Conservation (phyloP, 768 basidiomycete species). For the Tylopilus rubrobrunneus region DNA sequence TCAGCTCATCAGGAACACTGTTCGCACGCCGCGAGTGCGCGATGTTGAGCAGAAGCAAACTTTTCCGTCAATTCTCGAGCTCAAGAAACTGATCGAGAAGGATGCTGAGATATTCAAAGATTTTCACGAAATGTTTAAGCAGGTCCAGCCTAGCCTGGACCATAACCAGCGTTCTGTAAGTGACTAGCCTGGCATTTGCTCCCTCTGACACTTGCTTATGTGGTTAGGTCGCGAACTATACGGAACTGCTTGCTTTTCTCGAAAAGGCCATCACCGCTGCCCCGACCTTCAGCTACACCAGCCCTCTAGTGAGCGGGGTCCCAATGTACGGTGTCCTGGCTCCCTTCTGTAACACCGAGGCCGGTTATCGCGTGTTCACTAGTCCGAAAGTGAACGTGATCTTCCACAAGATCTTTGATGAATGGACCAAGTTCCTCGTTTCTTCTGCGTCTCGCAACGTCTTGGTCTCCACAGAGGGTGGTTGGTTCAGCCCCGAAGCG, state of each 20-base stretch:
- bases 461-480: slow-evolving; percentile 34
- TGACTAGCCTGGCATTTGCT: neutral
- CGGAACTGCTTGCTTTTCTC: slow-evolving; percentile 8
- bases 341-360: slow-evolving; percentile 21
- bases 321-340: slow-evolving; percentile 21
- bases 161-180: slow-evolving; percentile 4
- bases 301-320: slow-evolving; percentile 24
- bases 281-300: slow-evolving; percentile 9
- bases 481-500: slow-evolving; percentile 47
- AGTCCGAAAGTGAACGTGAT: slow-evolving; percentile 41
- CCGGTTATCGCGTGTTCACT: slow-evolving; percentile 21
- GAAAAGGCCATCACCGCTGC: slow-evolving; percentile 9
- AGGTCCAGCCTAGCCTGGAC: slow-evolving; percentile 1
- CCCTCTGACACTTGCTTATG: neutral
- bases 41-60: neutral
- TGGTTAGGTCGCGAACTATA: neutral
- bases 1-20: slow-evolving; percentile 17
- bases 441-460: slow-evolving; percentile 41
- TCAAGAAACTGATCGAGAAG: slow-evolving; percentile 23
- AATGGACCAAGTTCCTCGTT: slow-evolving; percentile 46
- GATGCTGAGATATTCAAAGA: slow-evolving; percentile 16
- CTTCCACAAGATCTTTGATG: slow-evolving; percentile 46
- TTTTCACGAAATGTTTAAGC: slow-evolving; percentile 24
- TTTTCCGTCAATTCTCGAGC: slow-evolving; percentile 15
- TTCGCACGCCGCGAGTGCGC: slow-evolving; percentile 22